Conservation (phyloP, 1,139 yeast genomes). For the Saccharomyces hybrid region DNA sequence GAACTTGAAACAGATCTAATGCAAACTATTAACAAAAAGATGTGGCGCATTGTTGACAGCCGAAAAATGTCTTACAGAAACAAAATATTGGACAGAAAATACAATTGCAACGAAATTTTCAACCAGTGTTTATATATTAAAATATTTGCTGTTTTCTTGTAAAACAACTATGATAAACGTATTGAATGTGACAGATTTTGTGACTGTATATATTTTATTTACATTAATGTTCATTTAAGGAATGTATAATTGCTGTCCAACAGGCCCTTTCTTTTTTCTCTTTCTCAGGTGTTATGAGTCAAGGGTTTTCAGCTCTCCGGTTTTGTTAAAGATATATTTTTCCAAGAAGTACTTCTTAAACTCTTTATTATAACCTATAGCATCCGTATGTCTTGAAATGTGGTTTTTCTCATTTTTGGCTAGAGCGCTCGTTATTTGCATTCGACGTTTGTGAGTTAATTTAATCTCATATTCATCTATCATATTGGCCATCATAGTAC, state of each 20-base stretch:
- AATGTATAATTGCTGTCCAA: too few relatives aligned
- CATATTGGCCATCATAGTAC: conserved; percentile 4
- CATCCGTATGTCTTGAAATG: not conserved
- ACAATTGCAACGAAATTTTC: too few relatives aligned
- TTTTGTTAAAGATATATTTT: not conserved
- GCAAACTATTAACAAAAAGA: not conserved
- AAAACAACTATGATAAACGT: too few relatives aligned
- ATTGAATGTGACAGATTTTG: too few relatives aligned
- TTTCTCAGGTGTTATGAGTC: too few relatives aligned
- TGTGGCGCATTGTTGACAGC: not conserved
- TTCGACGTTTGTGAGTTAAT: not conserved
- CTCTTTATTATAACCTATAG: not conserved
- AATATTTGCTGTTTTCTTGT: too few relatives aligned
- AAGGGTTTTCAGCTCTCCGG: too few relatives aligned
- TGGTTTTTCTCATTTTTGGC: not conserved
- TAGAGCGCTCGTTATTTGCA: not conserved
- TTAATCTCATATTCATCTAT: conserved; percentile 1
- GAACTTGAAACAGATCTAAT: not conserved
- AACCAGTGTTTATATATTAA: too few relatives aligned
- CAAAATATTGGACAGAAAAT: too few relatives aligned
- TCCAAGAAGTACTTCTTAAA: not conserved
- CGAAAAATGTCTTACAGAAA: not conserved
- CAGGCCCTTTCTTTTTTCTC: too few relatives aligned
- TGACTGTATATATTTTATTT: too few relatives aligned
- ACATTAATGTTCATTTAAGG: too few relatives aligned